Evolutionary conservation across 2,329 filamentous ascomycete species (phyloP), one percentile per base, ranked within the genome.

Genomic region (Epichloe amarillans): DNA sequence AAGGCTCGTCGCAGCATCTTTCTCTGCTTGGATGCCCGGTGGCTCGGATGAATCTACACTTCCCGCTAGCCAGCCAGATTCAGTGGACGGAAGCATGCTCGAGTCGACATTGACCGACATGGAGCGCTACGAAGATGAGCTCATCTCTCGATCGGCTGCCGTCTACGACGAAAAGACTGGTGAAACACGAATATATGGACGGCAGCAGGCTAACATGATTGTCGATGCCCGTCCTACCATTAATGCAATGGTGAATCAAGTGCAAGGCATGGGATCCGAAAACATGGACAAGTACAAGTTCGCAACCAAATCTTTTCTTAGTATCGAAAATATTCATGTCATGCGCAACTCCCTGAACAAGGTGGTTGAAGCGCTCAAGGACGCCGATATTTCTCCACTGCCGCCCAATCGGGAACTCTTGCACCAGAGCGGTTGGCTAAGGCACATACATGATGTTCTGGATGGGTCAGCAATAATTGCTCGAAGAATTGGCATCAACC

Each of bases 231-330:
- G 93, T 44, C 93, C 93, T 15, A 93, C 85, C 3, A 83, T 98
- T 58, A 98, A 98, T 64, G 93, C 93, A 19, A 82, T 90, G 58
- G 89, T 89, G 6, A 97, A 96, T 78, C 90, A 96, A 65, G 87
- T 90, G 4, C 83, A 91, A 56, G 93, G 93, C 6, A 82, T 90
- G 64, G 93, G 93, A 2, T 95, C 91, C 0, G 93, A 98, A 67
- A 95, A 96, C 61, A 96, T 97, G 87, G 88, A 95, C 56, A 86
- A 95, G 67, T 98, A 98, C 70, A 88, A 85, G 54, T 91, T 90
- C 61, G 88, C 89, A 15, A 84, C 84, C 53, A 95, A 96, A 67
- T 84, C 85, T 33, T 98, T 94, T 63, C 77, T 98, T 51, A 93
- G 88, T 55, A 98, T 98, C 61, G 91, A 94, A 65, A 98, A 98